Evolutionary conservation across 495 filamentous ascomycete species (phyloP).

Genomic region (Lasiosphaeriaceae sp.): DNA sequence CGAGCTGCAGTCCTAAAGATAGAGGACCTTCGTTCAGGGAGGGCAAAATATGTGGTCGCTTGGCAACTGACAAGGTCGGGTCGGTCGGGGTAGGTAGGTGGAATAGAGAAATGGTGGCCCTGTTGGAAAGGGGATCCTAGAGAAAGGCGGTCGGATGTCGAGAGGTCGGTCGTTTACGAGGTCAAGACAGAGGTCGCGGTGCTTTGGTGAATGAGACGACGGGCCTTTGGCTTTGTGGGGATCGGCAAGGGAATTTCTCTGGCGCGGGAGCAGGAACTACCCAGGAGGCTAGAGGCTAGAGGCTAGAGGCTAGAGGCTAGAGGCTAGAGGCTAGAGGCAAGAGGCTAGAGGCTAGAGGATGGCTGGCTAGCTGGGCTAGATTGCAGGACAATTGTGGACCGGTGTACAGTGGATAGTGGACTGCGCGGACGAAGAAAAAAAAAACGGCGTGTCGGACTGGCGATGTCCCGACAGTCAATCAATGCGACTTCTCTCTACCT

Average conservation of each 20-base stretch:
- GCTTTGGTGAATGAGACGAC: constrained; percentile 2
- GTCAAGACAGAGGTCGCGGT: constrained; percentile 10
- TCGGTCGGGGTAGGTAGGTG: neutral
- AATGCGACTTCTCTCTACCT: neutral
- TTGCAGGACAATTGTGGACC: neutral
- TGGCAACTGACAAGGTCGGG: neutral
- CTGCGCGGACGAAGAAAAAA: neutral
- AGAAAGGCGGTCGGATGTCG: neutral
- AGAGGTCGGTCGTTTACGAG: constrained; percentile 1
- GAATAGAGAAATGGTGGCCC: neutral
- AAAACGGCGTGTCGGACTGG: constrained; percentile 3
- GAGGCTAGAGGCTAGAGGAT: neutral
- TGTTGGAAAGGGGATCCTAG: neutral
- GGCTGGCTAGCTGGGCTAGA: neutral
- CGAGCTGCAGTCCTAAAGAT: neutral
- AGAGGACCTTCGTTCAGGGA: neutral
- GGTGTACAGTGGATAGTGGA: neutral
- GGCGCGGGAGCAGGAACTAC: neutral
- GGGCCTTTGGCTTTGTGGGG: neutral
- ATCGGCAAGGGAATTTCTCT: neutral
- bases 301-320: neutral
- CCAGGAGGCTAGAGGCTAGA: neutral
- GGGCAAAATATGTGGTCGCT: neutral
- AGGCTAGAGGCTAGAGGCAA: neutral
- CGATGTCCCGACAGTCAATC: constrained; percentile 7